Conservation (phyloP, 2,329 filamentous ascomycete species). For the Dichotomopilus funicola region DNA sequence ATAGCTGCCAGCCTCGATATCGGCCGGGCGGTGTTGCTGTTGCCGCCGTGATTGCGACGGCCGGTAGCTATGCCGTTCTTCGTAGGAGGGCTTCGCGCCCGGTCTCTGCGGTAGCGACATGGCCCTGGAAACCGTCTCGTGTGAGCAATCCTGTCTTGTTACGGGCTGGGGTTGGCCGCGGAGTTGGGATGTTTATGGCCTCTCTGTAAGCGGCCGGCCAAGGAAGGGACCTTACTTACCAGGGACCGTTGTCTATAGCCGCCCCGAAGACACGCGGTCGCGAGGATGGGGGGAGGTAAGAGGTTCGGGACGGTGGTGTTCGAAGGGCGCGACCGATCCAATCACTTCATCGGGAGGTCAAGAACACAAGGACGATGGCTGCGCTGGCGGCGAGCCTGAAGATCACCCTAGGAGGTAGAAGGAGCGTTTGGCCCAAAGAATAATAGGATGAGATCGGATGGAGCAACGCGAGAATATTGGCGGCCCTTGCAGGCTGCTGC, state of each 20-base stretch:
- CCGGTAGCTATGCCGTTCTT: slow-evolving; percentile 58
- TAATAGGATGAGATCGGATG: background rate
- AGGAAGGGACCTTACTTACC: background rate
- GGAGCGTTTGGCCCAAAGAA: slow-evolving; percentile 17
- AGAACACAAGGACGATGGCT: slow-evolving; percentile 3
- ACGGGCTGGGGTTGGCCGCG: background rate
- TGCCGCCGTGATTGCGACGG: slow-evolving; percentile 61
- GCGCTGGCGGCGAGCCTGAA: slow-evolving; percentile 3
- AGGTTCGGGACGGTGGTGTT: background rate
- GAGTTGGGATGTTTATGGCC: background rate
- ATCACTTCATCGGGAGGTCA: slow-evolving; percentile 5
- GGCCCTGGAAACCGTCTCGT: slow-evolving; percentile 29
- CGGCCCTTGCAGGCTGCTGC: slow-evolving; percentile 15
- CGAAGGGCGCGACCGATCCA: slow-evolving; percentile 3
- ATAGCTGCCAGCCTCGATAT: slow-evolving; percentile 61
- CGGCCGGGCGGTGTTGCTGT: slow-evolving; percentile 51
- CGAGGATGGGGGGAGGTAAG: background rate
- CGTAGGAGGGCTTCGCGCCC: slow-evolving; percentile 53
- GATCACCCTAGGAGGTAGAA: slow-evolving; percentile 15
- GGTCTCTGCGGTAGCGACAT: slow-evolving; percentile 63
- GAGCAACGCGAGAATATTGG: slow-evolving; percentile 8
- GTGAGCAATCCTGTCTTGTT: slow-evolving; percentile 18
- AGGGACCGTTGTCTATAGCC: background rate
- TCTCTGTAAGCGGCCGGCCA: background rate
- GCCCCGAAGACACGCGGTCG: slow-evolving; percentile 2